Evolutionary conservation across 2,329 filamentous ascomycete species (phyloP).

Genomic region (Nectriaceae sp.): DNA sequence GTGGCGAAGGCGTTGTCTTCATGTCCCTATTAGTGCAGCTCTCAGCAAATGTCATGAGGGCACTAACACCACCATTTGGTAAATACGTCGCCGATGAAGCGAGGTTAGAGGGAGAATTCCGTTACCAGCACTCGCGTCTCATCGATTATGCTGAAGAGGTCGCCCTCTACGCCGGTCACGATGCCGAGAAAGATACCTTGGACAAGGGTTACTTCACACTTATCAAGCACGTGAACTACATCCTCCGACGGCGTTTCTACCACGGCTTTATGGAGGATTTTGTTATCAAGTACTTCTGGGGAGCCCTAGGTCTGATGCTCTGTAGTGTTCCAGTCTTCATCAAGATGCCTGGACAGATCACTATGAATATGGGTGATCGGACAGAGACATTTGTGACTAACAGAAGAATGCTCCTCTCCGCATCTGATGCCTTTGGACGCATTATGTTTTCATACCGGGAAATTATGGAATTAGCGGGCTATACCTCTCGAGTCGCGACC

Average conservation of each 20-base stretch:
- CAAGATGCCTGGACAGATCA: constrained; percentile 74
- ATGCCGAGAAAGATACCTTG: constrained; percentile 91
- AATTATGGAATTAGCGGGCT: constrained; percentile 91
- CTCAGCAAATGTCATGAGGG: constrained; percentile 90
- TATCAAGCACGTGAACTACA: constrained; percentile 98
- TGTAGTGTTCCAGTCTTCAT: constrained; percentile 97
- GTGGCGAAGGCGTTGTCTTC: constrained; percentile 90
- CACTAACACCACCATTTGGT: constrained; percentile 91
- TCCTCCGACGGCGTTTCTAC: constrained; percentile 85
- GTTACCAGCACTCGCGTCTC: constrained; percentile 89
- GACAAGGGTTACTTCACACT: constrained; percentile 99
- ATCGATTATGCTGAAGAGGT: constrained; percentile 98
- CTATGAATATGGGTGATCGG: constrained; percentile 68
- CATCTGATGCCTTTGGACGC: constrained; percentile 92
- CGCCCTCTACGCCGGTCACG: constrained; percentile 87
- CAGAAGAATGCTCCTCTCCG: constrained; percentile 84
- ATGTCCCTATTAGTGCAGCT: constrained; percentile 94
- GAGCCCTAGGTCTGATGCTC: constrained; percentile 83
- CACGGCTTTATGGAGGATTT: constrained; percentile 99
- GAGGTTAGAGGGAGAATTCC: constrained; percentile 90
- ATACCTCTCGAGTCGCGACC: constrained; percentile 88
- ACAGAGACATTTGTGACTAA: constrained; percentile 90
- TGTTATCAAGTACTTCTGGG: constrained; percentile 99
- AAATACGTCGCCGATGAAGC: constrained; percentile 98
- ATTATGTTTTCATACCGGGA: constrained; percentile 99